Base-by-base conservation (phyloP, 2,329 filamentous ascomycete species). In the Celoporthe dispersa region DNA sequence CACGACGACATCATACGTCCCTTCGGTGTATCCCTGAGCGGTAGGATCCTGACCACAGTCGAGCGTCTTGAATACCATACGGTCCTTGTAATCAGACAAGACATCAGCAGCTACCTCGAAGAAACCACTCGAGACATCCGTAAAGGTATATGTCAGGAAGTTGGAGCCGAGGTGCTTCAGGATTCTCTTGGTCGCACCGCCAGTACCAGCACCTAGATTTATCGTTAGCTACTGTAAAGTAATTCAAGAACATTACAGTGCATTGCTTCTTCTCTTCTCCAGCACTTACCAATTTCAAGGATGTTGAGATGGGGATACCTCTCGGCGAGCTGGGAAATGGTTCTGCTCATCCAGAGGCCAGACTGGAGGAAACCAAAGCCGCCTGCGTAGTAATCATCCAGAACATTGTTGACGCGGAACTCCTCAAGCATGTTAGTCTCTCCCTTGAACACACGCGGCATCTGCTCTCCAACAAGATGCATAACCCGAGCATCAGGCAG, bases 101-200 rank as follows among this genome's bases (percentile, higher is more conserved):
- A 35, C n/a, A 12, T 25, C n/a, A 9, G 37, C 37, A 28, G 37
- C 37, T 14, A 4, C 41, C n/a, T 41, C 22, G 37, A 44, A 63
- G 68, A 1, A 77, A 22, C 75, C 77, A 1, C 75, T 61, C 0
- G 79, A 79, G 14, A 83, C 78, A 65, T 85, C 83, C 0, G 84
- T 85, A 73, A 78, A 85, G 0, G 80, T 82, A 70, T 84, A 85
- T 3, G 77, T 76, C 1, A 75, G 70, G 57, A 82, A 81, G 6
- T 61, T n/a, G 28, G 69, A 12, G 1, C 75, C 77, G 14, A 84
- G 71, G 3, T 67, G 41, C 0, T 75, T 68, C 2, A 84, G 68
- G 16, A 84, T 73, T 0, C 51, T 35, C 16, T 78, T 74, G 0
- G 84, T 84, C 0, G 80, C 76, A 7, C 78, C 79, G 1, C 82